Evolutionary conservation across 495 filamentous ascomycete genomes (phyloP).

Genomic region (Delitschia confertaspora): DNA sequence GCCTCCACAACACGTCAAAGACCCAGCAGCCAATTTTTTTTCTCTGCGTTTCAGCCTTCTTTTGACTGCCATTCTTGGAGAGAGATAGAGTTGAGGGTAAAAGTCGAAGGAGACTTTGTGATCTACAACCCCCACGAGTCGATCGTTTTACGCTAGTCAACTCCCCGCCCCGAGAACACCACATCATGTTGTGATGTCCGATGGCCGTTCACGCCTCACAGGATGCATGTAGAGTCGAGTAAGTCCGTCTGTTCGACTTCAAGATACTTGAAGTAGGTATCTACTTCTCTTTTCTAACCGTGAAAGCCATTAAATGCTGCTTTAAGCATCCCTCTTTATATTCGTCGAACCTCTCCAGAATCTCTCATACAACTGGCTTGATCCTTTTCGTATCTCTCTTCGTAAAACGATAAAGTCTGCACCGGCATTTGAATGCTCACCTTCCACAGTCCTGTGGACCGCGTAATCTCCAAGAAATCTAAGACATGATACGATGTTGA

Average conservation of each 20-base stretch:
- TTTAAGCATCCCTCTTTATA: too few relatives aligned
- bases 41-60: background rate
- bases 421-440: background rate
- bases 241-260: background rate
- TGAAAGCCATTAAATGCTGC: too few relatives aligned
- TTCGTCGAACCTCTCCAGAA: too few relatives aligned
- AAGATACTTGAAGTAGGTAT: too few relatives aligned
- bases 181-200: too few relatives aligned
- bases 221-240: background rate
- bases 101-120: background rate
- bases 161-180: background rate
- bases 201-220: too few relatives aligned
- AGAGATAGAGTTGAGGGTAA: too few relatives aligned
- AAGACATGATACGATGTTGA: too few relatives aligned
- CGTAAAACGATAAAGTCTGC: background rate
- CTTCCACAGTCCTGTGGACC: background rate
- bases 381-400: too few relatives aligned
- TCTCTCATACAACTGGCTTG: too few relatives aligned
- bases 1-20: slow-evolving; percentile 6
- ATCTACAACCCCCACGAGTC: background rate
- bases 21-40: background rate
- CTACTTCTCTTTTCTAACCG: too few relatives aligned
- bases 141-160: background rate
- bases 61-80: slow-evolving; percentile 1
- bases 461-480: slow-evolving; percentile 2